Evolutionary conservation across 1,139 yeast genomes (phyloP).

Genomic region (Waltiozyma sp.): DNA sequence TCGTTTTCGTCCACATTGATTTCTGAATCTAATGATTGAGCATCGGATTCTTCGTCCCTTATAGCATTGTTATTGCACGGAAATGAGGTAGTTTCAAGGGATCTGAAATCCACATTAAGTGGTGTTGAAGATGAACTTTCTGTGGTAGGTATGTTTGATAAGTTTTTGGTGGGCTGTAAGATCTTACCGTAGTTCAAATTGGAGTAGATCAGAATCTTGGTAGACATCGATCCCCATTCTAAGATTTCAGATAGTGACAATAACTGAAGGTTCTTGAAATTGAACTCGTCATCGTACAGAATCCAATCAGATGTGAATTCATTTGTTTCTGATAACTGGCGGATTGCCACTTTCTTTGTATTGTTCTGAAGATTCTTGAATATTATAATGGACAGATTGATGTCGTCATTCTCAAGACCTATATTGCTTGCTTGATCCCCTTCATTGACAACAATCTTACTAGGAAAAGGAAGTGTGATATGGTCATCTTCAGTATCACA

Average conservation of each 20-base stretch:
- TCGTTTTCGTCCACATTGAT: constrained; percentile 12
- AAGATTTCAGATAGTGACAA: constrained; percentile 23
- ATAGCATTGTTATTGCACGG: no score
- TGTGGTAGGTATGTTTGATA: no score
- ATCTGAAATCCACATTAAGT: no score
- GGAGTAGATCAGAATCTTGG: constrained; percentile 27
- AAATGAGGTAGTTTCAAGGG: no score
- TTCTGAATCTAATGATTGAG: constrained; percentile 9
- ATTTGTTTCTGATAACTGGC: constrained; percentile 16
- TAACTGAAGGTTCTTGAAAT: constrained; percentile 25
- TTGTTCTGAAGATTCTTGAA: constrained; percentile 12
- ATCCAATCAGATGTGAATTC: constrained; percentile 28
- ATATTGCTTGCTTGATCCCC: neutral
- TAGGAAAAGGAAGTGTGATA: neutral
- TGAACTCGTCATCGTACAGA: constrained; percentile 25
- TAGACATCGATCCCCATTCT: constrained; percentile 17
- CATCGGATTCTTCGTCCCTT: neutral
- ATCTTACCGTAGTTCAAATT: constrained; percentile 12
- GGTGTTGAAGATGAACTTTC: no score
- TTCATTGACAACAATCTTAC: neutral
- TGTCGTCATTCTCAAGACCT: neutral
- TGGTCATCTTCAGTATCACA: neutral
- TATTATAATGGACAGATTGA: constrained; percentile 9
- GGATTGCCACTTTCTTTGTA: constrained; percentile 14
- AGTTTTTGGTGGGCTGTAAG: no score